Evolutionary conservation across 306 rosid species (phyloP).

Genomic region (Prunus mongolica): DNA sequence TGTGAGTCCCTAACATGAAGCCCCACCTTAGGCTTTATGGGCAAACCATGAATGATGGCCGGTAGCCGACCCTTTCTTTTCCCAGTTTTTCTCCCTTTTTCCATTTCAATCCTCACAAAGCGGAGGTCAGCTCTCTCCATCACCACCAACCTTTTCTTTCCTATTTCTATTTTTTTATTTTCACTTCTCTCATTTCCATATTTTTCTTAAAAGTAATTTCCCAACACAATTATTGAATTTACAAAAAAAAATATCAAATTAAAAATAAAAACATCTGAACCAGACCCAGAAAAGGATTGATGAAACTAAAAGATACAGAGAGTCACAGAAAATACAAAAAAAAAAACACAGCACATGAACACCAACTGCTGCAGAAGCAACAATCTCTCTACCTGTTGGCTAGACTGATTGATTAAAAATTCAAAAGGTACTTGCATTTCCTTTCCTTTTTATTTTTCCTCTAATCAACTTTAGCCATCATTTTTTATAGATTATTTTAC

Average conservation of each 20-base stretch:
- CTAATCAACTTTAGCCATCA: background rate
- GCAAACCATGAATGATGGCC: slow-evolving; percentile 42
- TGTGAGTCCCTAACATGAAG: slow-evolving; percentile 22
- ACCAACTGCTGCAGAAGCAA: background rate
- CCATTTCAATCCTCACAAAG: slow-evolving; percentile 41
- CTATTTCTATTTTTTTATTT: background rate
- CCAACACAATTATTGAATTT: background rate
- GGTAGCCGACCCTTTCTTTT: slow-evolving; percentile 48
- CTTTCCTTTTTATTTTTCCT: background rate
- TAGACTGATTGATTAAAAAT: background rate
- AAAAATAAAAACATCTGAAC: background rate
- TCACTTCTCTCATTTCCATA: background rate
- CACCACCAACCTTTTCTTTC: slow-evolving; percentile 35
- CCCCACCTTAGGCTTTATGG: slow-evolving; percentile 43
- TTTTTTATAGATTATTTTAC: background rate
- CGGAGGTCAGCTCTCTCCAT: slow-evolving; percentile 50
- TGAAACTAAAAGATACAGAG: background rate
- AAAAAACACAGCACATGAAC: background rate
- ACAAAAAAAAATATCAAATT: background rate
- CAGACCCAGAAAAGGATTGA: slow-evolving; percentile 8
- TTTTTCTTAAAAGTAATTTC: background rate
- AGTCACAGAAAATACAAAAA: background rate
- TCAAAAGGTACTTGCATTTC: slow-evolving; percentile 10
- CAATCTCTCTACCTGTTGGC: background rate
- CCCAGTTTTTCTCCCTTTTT: slow-evolving; percentile 16